Conservation (phyloP, 2,329 filamentous ascomycete species). For the Pseudogymnoascus sp. region DNA sequence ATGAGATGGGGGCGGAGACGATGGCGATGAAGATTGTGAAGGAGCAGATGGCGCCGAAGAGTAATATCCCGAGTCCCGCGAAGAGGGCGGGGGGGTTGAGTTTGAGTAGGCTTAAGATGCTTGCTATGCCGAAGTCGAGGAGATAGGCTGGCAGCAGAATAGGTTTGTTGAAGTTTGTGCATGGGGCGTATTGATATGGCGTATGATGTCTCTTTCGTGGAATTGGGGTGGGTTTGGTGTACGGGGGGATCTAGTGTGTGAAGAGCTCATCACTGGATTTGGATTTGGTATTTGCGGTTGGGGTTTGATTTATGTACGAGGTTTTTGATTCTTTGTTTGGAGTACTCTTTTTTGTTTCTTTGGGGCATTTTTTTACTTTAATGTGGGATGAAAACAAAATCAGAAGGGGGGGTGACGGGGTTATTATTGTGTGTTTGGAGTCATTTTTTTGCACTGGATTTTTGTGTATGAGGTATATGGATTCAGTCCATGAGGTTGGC, state of each 20-base stretch:
- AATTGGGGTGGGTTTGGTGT: not conserved
- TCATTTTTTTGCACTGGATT: not conserved
- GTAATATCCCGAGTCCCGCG: conserved; percentile 35
- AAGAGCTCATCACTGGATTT: conserved; percentile 7
- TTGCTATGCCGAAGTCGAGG: conserved; percentile 50
- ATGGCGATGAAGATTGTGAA: conserved; percentile 27
- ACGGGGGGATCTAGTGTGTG: not conserved
- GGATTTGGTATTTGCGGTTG: not conserved
- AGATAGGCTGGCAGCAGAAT: conserved; percentile 27
- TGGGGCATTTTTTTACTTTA: not conserved
- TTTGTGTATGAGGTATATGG: not conserved
- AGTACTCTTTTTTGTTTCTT: not conserved
- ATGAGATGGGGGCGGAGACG: conserved; percentile 23
- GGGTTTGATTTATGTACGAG: not conserved
- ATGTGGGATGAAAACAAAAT: not conserved
- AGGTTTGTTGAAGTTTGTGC: not conserved
- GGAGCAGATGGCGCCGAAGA: conserved; percentile 13
- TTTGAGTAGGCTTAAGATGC: conserved; percentile 51
- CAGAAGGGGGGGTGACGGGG: not conserved
- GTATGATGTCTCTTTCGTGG: not conserved
- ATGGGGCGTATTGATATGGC: not conserved
- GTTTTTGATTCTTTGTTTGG: not conserved
- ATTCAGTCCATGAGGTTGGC: not conserved
- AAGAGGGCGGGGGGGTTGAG: conserved; percentile 40
- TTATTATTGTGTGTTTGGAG: not conserved